Evolutionary conservation across 1,284 basidiomycete genomes (phyloP), one percentile per base, ranked within the genome.

Genomic region (Ustilago vetiveriae): DNA sequence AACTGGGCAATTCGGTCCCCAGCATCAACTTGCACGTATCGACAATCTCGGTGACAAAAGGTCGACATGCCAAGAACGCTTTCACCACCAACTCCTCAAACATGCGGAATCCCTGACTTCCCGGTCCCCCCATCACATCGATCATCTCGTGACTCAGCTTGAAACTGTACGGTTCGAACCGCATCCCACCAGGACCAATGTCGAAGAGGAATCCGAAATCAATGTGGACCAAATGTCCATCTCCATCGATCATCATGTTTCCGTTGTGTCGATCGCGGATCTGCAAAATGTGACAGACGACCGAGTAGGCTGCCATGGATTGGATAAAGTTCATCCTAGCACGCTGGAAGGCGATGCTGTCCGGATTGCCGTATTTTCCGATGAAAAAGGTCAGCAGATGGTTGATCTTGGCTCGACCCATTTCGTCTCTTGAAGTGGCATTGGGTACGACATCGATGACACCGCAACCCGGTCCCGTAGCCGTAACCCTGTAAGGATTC

Each of bases 391-490:
- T 90, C 23, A 91, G 86, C 9, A 99, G 86, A 79, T 98, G 93
- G 78, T 98, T 98, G 82, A 98, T 92, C 85, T 98, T 98, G 22
- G 93, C 92, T 40, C 96, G 88, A 35, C 96, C 96, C 96, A 99
- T 98, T 85, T 99, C 96, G 82, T 99, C 96, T 58, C 96, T 88
- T 6, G 95, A 98, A 0, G 96, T 99, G 0, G 96, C 90, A 78
- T 98, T 95, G 3, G 96, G 95, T 3, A 99, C 94, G 27, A 98
- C 96, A 75, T 99, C 96, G 71, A 99, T 98, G 40, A 99, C 93
- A 58, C 96, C 96, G 71, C 94, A 96, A 90, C 96, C 96, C 4
- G 96, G 94, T 10, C 88, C 94, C 3, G 96, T 98, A 1, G 96
- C 95, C 7, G 94, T 97, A 14, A 99, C 96, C 42, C 95, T 88